These are phyloP conservation scores for Cardamine occulta DNA, from an alignment of 345 rosid genomes.

Conservation along the genomic window DNA sequence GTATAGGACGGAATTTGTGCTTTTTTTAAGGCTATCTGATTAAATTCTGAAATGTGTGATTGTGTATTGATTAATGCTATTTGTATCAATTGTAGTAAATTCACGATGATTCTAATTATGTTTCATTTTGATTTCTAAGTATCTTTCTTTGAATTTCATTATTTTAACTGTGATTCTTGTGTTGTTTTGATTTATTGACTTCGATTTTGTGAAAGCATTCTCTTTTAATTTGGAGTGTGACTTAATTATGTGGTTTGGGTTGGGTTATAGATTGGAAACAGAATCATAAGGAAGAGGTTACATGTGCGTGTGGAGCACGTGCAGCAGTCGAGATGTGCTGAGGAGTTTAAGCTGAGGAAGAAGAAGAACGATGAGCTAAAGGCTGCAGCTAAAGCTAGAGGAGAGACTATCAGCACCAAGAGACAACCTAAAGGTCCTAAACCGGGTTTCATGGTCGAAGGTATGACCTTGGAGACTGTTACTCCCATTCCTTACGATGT, in stretches of 20 bases:
- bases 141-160: neutral
- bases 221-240: neutral
- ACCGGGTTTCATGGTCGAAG: conserved; percentile 82
- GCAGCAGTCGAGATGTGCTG: conserved; percentile 67
- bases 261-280: conserved; percentile 55
- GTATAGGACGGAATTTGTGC: neutral
- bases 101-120: neutral
- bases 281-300: conserved; percentile 71
- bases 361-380: conserved; percentile 57
- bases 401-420: conserved; percentile 69
- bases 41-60: neutral
- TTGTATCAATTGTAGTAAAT: neutral
- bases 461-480: conserved; percentile 72
- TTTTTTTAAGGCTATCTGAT: neutral
- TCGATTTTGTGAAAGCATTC: neutral
- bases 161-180: neutral
- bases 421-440: conserved; percentile 75
- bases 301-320: conserved; percentile 77
- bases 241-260: neutral
- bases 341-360: conserved; percentile 63
- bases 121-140: neutral
- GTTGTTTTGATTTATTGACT: neutral
- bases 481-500: conserved; percentile 84
- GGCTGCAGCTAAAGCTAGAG: conserved; percentile 69
- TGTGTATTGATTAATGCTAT: neutral